These are phyloP conservation scores for Trametes polyzona DNA, from an alignment of 1,284 basidiomycete genomes.

Conservation along the genomic window DNA sequence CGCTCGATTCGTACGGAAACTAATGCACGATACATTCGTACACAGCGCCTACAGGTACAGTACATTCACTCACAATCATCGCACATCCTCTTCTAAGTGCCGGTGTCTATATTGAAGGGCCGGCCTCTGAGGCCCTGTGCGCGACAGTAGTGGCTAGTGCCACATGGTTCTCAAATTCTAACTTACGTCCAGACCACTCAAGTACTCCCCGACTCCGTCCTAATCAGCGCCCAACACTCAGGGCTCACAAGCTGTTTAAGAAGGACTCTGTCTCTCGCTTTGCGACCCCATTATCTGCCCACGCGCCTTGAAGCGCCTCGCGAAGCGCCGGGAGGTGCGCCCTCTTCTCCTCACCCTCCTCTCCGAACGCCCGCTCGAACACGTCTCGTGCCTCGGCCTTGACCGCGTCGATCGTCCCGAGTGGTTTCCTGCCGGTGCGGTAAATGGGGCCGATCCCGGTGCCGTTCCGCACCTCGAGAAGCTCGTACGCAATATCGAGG, in stretches of 20 bases:
- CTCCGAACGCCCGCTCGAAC: background rate
- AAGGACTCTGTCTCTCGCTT: constrained; percentile 4
- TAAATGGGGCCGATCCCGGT: constrained; percentile 23
- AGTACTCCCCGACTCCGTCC: too few species aligned
- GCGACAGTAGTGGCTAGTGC: too few species aligned
- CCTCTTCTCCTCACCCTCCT: background rate
- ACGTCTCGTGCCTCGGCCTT: background rate
- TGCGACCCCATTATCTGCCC: background rate
- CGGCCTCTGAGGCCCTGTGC: too few species aligned
- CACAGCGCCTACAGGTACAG: too few species aligned
- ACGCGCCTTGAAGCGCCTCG: background rate
- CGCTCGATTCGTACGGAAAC: too few species aligned
- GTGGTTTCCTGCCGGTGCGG: constrained; percentile 15
- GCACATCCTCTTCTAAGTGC: too few species aligned
- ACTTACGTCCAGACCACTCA: too few species aligned
- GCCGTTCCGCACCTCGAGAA: constrained; percentile 32
- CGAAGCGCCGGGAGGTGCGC: background rate
- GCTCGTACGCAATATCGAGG: constrained; percentile 31
- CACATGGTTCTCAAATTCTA: too few species aligned
- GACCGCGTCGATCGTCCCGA: background rate
- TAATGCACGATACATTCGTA: too few species aligned
- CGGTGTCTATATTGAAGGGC: too few species aligned
- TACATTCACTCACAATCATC: too few species aligned
- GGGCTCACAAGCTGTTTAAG: constrained; percentile 38
- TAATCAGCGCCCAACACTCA: too few species aligned